These are phyloP conservation scores for Serendipita sp. DNA, from an alignment of 768 basidiomycete genomes.

Conservation along the genomic window DNA sequence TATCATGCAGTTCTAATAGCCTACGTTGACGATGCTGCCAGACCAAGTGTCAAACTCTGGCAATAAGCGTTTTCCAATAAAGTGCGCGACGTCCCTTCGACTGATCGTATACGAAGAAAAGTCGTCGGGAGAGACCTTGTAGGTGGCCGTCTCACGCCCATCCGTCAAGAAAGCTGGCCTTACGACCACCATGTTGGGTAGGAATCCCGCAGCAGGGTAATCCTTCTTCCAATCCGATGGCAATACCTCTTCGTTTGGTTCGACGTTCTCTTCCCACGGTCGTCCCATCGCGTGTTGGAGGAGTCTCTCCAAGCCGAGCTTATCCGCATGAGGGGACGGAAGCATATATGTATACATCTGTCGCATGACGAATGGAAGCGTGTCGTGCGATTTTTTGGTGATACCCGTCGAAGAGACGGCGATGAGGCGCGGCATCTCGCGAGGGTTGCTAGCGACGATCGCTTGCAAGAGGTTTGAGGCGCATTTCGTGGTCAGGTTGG, in stretches of 20 bases:
- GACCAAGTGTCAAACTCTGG: neutral
- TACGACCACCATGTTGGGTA: conserved; percentile 29
- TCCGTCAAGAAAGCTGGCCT: conserved; percentile 44
- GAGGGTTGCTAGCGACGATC: neutral
- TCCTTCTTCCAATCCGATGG: conserved; percentile 31
- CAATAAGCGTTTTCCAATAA: conserved; percentile 28
- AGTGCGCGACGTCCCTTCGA: conserved; percentile 48
- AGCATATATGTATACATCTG: conserved; percentile 33
- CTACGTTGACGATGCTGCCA: neutral
- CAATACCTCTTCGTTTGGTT: conserved; percentile 27
- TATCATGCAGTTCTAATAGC: neutral
- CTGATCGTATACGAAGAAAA: conserved; percentile 31
- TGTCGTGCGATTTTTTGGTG: conserved; percentile 26
- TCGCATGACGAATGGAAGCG: conserved; percentile 32
- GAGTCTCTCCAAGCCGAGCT: conserved; percentile 37
- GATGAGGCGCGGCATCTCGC: conserved; percentile 32
- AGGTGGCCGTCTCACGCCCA: conserved; percentile 20
- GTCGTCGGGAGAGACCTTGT: conserved; percentile 10
- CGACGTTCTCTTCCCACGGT: neutral
- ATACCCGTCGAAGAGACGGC: conserved; percentile 36
- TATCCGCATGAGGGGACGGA: conserved; percentile 37
- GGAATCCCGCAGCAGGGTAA: conserved; percentile 26
- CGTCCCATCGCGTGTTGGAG: conserved; percentile 11
- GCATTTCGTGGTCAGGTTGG: conserved; percentile 41
- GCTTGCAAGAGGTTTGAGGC: conserved; percentile 33